These are phyloP conservation scores for Xenoacremonium recifei DNA, from an alignment of 2,329 filamentous ascomycete genomes.

Conservation along the genomic window DNA sequence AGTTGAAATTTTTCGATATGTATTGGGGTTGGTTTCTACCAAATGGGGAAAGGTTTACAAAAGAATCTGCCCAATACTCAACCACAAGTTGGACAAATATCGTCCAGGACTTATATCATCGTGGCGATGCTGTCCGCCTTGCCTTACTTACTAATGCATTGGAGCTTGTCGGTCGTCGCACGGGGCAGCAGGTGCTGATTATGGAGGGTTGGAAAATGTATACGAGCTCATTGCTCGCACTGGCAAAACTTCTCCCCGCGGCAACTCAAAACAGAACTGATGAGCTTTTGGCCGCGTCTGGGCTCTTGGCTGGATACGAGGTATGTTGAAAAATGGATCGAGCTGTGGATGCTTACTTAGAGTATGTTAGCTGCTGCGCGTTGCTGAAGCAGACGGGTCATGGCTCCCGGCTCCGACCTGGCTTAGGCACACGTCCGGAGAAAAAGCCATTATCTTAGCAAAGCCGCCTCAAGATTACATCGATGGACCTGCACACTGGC, in stretches of 20 bases:
- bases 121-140: background rate
- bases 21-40: slow-evolving; percentile 1
- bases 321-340: background rate
- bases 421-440: background rate
- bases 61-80: background rate
- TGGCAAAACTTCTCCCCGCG: background rate
- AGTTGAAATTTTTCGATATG: background rate
- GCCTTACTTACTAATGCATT: slow-evolving; percentile 1
- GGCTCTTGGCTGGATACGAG: background rate
- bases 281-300: background rate
- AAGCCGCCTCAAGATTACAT: background rate
- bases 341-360: background rate
- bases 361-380: background rate
- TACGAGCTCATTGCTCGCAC: background rate
- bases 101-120: slow-evolving; percentile 1
- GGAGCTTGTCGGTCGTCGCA: background rate
- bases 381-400: background rate
- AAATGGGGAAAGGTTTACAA: background rate
- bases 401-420: background rate
- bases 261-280: background rate
- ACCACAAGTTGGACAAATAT: slow-evolving; percentile 1
- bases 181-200: background rate
- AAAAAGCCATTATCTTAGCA: background rate
- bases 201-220: background rate
- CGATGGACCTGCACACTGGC: background rate